A percentile compares a stretch with the other conserved stretches of the same genome.
These are phyloP conservation scores for Phytophthora sp. DNA, from an alignment of 352 stramenopile species.

Conservation along the genomic window DNA sequence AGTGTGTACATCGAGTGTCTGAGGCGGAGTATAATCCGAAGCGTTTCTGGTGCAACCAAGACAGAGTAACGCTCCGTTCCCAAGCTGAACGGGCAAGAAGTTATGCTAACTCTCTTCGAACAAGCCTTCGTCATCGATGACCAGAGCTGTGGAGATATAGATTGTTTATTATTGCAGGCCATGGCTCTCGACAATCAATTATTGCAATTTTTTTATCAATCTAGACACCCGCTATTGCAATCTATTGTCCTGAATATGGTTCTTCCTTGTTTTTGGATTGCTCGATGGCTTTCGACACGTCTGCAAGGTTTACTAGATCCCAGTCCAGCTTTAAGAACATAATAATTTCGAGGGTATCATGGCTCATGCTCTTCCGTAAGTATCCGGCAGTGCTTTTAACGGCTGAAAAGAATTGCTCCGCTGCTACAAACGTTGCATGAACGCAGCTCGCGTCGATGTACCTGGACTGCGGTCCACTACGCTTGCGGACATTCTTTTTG, in stretches of 20 bases:
- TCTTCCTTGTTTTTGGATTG: neutral
- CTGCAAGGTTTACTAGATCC: neutral
- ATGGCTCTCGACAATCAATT: neutral
- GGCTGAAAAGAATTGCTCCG: constrained; percentile 5
- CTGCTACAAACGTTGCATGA: constrained; percentile 3
- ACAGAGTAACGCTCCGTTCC: no score
- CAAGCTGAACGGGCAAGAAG: no score
- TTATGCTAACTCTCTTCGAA: no score
- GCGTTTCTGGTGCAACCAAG: no score
- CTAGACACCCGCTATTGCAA: neutral
- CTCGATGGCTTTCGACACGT: no score
- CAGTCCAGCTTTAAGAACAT: constrained; percentile 12
- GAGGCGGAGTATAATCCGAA: no score
- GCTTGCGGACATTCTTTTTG: neutral
- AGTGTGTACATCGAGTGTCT: no score
- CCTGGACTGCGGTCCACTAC: neutral
- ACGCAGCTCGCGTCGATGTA: constrained; percentile 9
- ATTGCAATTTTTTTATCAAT: constrained; percentile 7
- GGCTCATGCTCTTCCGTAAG: constrained; percentile 1
- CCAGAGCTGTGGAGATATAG: neutral
- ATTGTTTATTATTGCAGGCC: constrained; percentile 5
- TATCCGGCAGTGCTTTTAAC: constrained; percentile 11
- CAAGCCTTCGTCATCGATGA: no score
- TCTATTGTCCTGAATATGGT: neutral
- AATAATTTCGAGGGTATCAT: neutral